These are phyloP conservation scores for Thielaviopsis populi DNA, from an alignment of 2,329 filamentous ascomycete species.

Conservation along the genomic window DNA sequence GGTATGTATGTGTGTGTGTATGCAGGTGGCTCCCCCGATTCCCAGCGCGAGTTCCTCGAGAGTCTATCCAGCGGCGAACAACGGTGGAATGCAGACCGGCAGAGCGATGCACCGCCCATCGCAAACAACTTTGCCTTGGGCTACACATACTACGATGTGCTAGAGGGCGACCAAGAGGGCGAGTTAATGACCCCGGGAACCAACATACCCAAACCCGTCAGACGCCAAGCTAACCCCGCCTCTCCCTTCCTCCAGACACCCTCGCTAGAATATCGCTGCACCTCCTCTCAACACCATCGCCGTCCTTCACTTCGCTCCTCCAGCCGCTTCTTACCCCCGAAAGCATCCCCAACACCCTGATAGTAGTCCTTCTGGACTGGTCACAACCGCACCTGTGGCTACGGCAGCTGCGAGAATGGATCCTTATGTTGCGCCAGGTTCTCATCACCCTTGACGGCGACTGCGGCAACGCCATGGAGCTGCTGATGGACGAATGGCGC, in stretches of 20 bases:
- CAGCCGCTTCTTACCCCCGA: constrained; percentile 71
- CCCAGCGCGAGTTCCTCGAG: constrained; percentile 72
- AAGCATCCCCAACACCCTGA: constrained; percentile 69
- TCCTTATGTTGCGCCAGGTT: constrained; percentile 65
- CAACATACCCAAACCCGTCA: neutral
- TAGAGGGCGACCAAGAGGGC: constrained; percentile 91
- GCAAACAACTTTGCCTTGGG: constrained; percentile 86
- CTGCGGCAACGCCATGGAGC: constrained; percentile 71
- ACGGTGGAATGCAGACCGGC: constrained; percentile 38
- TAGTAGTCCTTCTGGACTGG: constrained; percentile 93
- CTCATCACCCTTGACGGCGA: constrained; percentile 59
- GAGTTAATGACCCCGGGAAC: constrained; percentile 19
- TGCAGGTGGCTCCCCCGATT: constrained; percentile 63
- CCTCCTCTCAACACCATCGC: constrained; percentile 70
- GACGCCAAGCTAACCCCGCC: neutral
- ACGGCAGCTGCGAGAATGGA: constrained; percentile 76
- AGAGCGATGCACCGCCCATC: constrained; percentile 54
- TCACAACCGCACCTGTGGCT: constrained; percentile 87
- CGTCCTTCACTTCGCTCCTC: constrained; percentile 67
- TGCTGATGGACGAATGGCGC: constrained; percentile 66
- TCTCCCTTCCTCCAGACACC: constrained; percentile 45
- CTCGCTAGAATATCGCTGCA: constrained; percentile 81
- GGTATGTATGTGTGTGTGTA: neutral
- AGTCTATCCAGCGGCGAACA: constrained; percentile 40
- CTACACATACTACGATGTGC: constrained; percentile 88